phyloP scores from a whole-genome alignment of 2,329 filamentous ascomycete genomes.

The Orbilia brochopaga region DNA sequence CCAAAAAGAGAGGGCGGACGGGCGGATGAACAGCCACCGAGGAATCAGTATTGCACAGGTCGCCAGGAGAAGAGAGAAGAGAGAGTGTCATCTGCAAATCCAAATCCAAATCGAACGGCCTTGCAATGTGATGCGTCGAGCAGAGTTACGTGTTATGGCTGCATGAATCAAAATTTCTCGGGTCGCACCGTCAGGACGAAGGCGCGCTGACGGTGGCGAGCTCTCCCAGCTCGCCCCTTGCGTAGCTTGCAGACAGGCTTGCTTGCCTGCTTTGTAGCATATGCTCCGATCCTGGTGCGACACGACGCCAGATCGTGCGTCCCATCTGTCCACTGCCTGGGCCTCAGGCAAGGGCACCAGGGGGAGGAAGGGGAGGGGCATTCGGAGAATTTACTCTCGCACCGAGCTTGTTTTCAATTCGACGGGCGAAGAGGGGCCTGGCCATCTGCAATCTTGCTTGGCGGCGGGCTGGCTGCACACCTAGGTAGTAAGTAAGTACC shows the following conservation, averaged over 20 bases:
- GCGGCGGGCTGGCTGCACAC: too few relatives aligned
- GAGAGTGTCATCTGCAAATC: background rate
- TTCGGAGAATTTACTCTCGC: too few relatives aligned
- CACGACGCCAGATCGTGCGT: constrained; percentile 37
- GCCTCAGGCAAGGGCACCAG: too few relatives aligned
- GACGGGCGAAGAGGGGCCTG: too few relatives aligned
- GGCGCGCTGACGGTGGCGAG: constrained; percentile 12
- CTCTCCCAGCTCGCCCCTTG: constrained; percentile 7
- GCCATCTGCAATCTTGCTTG: too few relatives aligned
- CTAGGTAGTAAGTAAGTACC: too few relatives aligned
- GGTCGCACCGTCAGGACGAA: constrained; percentile 26
- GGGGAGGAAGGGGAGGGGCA: too few relatives aligned
- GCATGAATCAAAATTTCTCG: constrained; percentile 30
- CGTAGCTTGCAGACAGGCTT: background rate
- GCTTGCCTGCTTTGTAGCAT: constrained; percentile 44
- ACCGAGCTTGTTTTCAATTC: too few relatives aligned
- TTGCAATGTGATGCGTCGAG: constrained; percentile 2
- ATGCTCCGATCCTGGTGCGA: constrained; percentile 47
- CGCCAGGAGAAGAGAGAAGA: too few relatives aligned
- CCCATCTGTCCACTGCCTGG: constrained; percentile 17
- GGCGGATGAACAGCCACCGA: constrained; percentile 13
- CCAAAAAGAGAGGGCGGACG: constrained; percentile 4
- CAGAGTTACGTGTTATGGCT: constrained; percentile 27
- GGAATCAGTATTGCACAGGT: background rate
- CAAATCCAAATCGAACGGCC: constrained; percentile 18